Conservation (phyloP, 2,329 filamentous ascomycete species). For the Beauveria caledonica region DNA sequence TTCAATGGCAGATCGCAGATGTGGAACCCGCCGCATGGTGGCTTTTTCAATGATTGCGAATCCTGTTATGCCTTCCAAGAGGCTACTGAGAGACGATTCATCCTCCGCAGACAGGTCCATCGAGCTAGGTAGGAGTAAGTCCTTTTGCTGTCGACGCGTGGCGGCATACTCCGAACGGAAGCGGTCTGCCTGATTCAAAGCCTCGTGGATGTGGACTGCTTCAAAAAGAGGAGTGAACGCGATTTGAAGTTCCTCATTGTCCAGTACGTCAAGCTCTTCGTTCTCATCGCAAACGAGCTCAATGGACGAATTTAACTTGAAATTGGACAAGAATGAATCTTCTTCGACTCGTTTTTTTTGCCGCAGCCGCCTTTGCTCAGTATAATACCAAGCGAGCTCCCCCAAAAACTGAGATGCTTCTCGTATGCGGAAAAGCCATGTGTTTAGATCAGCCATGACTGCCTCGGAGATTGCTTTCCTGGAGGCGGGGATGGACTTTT, state of each 20-base stretch:
- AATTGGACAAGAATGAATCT: constrained; percentile 66
- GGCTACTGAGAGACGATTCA: constrained; percentile 74
- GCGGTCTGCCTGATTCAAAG: constrained; percentile 82
- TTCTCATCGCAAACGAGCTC: constrained; percentile 92
- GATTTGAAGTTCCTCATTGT: constrained; percentile 91
- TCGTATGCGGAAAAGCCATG: constrained; percentile 89
- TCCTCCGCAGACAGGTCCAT: constrained; percentile 76
- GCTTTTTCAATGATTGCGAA: constrained; percentile 95
- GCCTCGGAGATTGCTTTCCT: constrained; percentile 91
- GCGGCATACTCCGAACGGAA: constrained; percentile 89
- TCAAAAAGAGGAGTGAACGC: constrained; percentile 94
- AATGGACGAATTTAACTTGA: constrained; percentile 91
- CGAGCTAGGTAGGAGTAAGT: constrained; percentile 69
- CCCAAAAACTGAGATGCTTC: constrained; percentile 95
- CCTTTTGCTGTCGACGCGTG: constrained; percentile 84
- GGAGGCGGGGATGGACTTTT: constrained; percentile 87
- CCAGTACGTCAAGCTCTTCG: constrained; percentile 89
- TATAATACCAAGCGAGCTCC: constrained; percentile 95
- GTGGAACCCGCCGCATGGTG: constrained; percentile 79
- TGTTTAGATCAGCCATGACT: constrained; percentile 94
- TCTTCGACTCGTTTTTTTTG: constrained; percentile 76
- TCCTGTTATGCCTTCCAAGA: constrained; percentile 88
- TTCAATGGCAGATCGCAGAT: constrained; percentile 74
- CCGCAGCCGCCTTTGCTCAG: constrained; percentile 72
- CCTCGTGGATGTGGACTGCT: constrained; percentile 92